Evolutionary conservation across 1,284 basidiomycete species (phyloP).

Genomic region (Athelia psychrophila): DNA sequence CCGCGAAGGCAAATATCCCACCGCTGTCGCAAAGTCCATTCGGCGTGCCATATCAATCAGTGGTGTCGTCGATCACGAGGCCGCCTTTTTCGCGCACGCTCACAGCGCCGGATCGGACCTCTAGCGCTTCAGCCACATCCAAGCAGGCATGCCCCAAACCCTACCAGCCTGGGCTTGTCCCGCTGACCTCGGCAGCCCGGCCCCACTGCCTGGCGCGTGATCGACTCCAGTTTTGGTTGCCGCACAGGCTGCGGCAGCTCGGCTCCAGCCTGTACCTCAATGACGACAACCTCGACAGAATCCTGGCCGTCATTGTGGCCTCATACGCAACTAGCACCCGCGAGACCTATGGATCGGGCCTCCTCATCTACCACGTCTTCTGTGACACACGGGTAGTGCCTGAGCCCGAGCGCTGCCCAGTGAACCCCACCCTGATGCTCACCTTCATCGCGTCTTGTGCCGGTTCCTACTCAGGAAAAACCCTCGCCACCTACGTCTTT

Average conservation of each 20-base stretch:
- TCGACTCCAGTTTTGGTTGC: conserved; percentile 17
- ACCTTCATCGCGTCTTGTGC: no score
- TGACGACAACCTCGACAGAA: conserved; percentile 10
- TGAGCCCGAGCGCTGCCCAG: conserved; percentile 16
- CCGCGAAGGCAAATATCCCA: no score
- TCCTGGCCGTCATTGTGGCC: conserved; percentile 7
- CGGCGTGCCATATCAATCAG: background rate
- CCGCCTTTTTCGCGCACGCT: background rate
- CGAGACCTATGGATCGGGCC: conserved; percentile 21
- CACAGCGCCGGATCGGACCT: background rate
- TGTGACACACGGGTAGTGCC: conserved; percentile 20
- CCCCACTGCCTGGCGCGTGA: conserved; percentile 22
- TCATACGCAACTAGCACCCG: conserved; percentile 19
- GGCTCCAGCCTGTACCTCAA: background rate
- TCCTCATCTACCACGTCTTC: conserved; percentile 26
- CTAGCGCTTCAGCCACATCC: background rate
- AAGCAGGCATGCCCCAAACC: conserved; percentile 1
- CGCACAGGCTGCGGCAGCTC: background rate
- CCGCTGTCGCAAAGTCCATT: background rate
- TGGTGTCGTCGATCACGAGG: background rate
- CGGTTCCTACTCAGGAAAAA: conserved; percentile 12
- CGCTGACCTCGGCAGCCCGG: conserved; percentile 7
- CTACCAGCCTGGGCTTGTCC: conserved; percentile 11
- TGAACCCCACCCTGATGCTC: no score
- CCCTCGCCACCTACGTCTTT: conserved; percentile 25